Base-by-base conservation (phyloP, 371 early-diverging fungal genomes). In the Apophysomyces variabilis region DNA sequence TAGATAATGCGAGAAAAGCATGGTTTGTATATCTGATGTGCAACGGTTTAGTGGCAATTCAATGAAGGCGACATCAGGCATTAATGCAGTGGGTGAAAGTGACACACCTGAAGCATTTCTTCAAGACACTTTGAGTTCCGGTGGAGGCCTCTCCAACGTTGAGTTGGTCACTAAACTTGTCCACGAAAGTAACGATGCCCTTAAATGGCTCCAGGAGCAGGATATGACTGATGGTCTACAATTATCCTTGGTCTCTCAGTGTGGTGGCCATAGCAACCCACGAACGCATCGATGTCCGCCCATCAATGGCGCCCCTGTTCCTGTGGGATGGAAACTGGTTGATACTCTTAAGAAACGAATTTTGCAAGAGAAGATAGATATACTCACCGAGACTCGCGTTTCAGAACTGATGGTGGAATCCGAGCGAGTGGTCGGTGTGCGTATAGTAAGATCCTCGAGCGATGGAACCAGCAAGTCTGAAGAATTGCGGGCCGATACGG, bases 21-120 rank as follows among this genome's bases (percentile, higher is more conserved):
- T 37, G 7, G 11, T 46, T 21, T 21, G 47, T n/a, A 18, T 37
- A 26, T 26, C 26, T 26, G 26, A 26, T 58, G 43, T 61, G 21
- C 43, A 26, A 50, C 26, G 21, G 14, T 36, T 4, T 21, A 76
- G 93, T 47, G 94, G 93, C 45, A 89, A 89, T 66, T 87, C 88
- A 6, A 81, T 90, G 73, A 94, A 94, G 73, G 94, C 94, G 8
- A 90, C 94, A 1, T 93, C 93, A 26, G 94, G 94, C 54, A 94
- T 94, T 73, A 94, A 94, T 81, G 91, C 88, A n/a, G 89, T 87
- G 18, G 74, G 73, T 32, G 90, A 93, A 5, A 69, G 78, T 64
- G 93, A 92, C 71, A 77, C 85, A n/a, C 68, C 84, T 12, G 89
- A 86, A 13, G 77, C 78, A 47, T 93, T 94, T 73, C 83, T 86